Evolutionary conservation across 1,284 basidiomycete genomes (phyloP).

Genomic region (Melampsora abietis-canadensis): DNA sequence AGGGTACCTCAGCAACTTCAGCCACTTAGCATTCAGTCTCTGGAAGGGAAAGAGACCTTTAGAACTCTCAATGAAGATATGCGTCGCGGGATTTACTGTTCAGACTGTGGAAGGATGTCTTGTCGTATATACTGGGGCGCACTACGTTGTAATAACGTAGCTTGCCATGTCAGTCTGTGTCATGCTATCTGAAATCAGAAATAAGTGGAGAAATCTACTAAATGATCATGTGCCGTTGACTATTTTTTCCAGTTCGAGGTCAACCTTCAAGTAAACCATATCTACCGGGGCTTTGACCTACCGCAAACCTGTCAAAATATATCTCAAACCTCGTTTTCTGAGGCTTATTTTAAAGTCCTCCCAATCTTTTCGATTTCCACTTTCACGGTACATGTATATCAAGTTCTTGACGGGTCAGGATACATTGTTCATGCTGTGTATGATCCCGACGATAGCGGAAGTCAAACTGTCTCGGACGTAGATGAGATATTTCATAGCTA

Average conservation of each 20-base stretch:
- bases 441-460: not conserved
- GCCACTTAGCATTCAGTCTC: conserved; percentile 17
- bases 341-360: not conserved
- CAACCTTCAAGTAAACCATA: conserved; percentile 9
- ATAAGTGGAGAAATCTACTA: too few species aligned
- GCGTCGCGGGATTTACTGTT: conserved; percentile 23
- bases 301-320: not conserved
- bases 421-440: conserved; percentile 21
- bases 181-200: not conserved
- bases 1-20: conserved; percentile 20
- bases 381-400: conserved; percentile 5
- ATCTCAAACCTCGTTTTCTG: not conserved
- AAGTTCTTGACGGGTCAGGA: conserved; percentile 12
- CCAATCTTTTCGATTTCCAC: not conserved
- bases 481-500: conserved; percentile 12
- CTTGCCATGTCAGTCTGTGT: conserved; percentile 13
- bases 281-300: not conserved
- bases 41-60: not conserved
- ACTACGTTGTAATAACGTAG: conserved; percentile 25
- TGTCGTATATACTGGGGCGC: conserved; percentile 31
- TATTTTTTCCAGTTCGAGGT: not conserved
- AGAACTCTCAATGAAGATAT: conserved; percentile 9
- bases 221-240: too few species aligned
- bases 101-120: conserved; percentile 25
- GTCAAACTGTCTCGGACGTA: not conserved